Evolutionary conservation across 768 basidiomycete species (phyloP), one percentile per base, ranked within the genome.

Genomic region (Hygrophoropsis aurantiaca): DNA sequence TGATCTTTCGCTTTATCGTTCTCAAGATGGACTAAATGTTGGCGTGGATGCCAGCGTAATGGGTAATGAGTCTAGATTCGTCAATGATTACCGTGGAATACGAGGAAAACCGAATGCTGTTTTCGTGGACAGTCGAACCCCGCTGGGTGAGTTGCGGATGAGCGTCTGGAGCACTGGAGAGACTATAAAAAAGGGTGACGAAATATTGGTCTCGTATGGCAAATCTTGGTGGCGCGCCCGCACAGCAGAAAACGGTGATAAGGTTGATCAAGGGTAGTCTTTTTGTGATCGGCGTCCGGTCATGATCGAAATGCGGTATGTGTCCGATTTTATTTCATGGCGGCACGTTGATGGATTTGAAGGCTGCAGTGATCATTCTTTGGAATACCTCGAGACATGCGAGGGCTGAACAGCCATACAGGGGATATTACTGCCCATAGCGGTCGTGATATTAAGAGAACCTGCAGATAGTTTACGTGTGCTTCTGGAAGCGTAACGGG

Each of bases 31-130:
- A 7, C 59, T 78, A 33, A 84, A 73, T 57, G 78, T 94, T 16
- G 93, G 91, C 1, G 73, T 89, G 33, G 93, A 97, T 61, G 91
- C 92, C 16, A 72, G 72, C 23, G 54, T 36, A 3, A 79, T 79
- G 72, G 94, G 94, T 23, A 97, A 94, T 66, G 90, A 93, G 64
- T 86, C 85, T 1, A 74, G 94, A 58, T 94, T 95, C 61, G 74
- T 91, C 49, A 97, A 97, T 56, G 94, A 95, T 70, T 97, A 86
- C 66, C 78, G 94, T 46, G 90, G 91, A 2, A 73, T 93, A n/a
- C 69, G 61, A 40, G 62, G 65, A 19, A 84, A 72, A 59, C 82
- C 90, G 4, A 93, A 93, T 54, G 86, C 82, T 1, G 55, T 78
- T 23, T 92, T 92, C 56, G 69, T 73, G 41, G 88, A 90, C 34